Evolutionary conservation across 257 asterid genomes (phyloP).

Genomic region (Penstemon eatonii): DNA sequence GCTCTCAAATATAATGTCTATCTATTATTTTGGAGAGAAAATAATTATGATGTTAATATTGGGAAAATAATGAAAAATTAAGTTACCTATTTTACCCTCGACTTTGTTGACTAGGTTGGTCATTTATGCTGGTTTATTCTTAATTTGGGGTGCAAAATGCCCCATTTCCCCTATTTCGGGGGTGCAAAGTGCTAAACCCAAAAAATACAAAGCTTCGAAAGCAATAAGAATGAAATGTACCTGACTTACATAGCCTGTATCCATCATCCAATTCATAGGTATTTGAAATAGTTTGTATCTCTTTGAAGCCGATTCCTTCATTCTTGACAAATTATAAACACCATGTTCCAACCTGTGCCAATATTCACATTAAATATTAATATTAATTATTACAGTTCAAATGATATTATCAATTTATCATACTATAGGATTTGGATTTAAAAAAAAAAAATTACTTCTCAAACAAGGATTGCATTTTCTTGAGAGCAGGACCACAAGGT

Average conservation of each 20-base stretch:
- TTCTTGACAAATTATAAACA: slow-evolving; percentile 71
- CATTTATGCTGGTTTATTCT: too few relatives aligned
- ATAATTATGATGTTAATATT: too few relatives aligned
- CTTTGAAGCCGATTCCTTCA: slow-evolving; percentile 80
- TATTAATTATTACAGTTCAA: not conserved
- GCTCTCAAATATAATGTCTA: too few relatives aligned
- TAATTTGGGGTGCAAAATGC: too few relatives aligned
- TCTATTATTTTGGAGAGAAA: too few relatives aligned
- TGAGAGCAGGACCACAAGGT: slow-evolving; percentile 72
- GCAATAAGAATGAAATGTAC: slow-evolving; percentile 32
- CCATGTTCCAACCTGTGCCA: slow-evolving; percentile 82
- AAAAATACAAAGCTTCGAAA: not conserved
- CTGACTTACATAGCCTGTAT: slow-evolving; percentile 76
- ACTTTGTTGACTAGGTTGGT: too few relatives aligned
- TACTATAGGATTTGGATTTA: too few relatives aligned
- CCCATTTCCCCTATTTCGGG: too few relatives aligned
- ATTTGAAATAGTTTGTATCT: slow-evolving; percentile 68
- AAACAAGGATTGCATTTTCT: slow-evolving; percentile 88
- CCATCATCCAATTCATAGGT: slow-evolving; percentile 94
- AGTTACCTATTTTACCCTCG: not conserved
- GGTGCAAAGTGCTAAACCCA: not conserved
- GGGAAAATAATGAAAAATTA: not conserved
- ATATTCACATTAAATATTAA: not conserved
- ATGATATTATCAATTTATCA: too few relatives aligned
- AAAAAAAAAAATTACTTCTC: slow-evolving; percentile 57